A percentile compares a stretch with the other conserved stretches of the same genome.
Conservation (phyloP, 352 stramenopile genomes). For the Pythium sp. region DNA sequence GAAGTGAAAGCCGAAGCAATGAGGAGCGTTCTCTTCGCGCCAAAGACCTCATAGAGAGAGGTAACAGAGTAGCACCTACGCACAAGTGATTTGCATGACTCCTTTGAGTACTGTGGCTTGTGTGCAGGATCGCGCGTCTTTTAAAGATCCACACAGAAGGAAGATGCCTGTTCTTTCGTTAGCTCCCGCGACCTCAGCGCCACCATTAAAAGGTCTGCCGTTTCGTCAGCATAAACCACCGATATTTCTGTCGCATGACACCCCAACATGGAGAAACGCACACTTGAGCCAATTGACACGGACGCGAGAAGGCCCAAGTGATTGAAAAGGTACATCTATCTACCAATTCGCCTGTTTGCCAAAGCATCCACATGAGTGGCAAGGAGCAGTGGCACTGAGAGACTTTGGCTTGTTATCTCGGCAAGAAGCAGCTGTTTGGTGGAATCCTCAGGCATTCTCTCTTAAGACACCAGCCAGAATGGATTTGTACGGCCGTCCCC, state of each 20-base stretch:
- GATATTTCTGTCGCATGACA: background rate
- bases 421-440: background rate
- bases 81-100: background rate
- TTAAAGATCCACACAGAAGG: constrained; percentile 1
- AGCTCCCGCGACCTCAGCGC: background rate
- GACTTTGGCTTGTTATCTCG: background rate
- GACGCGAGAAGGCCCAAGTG: background rate
- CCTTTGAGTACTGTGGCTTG: background rate
- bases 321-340: no score
- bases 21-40: background rate
- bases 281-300: background rate
- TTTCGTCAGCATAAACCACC: background rate
- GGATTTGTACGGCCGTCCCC: constrained; percentile 46
- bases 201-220: background rate
- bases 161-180: background rate
- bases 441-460: background rate
- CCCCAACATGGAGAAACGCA: background rate
- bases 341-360: background rate
- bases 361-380: background rate
- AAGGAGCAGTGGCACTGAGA: background rate
- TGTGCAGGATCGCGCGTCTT: no score
- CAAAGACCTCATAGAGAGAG: background rate
- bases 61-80: background rate
- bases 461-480: constrained; percentile 14
- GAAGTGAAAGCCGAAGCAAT: background rate